Base-by-base conservation (phyloP, 208 protist genomes). In the Hexamita inflata region DNA sequence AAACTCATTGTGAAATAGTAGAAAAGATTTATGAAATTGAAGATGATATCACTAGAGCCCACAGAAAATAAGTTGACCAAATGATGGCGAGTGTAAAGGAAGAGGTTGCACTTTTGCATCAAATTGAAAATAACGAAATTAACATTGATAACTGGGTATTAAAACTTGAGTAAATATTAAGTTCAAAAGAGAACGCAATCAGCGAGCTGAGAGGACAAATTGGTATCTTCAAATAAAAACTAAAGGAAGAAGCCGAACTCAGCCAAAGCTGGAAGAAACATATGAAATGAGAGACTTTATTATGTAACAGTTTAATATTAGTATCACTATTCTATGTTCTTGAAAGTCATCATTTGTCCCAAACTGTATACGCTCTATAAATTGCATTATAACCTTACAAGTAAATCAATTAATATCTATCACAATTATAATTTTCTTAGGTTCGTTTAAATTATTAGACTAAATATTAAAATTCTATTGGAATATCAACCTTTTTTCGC, bases 41-140 rank as follows among this genome's bases (percentile, higher is more conserved):
- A 24, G 75, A 77, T 13, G n/a, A 64, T 7, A 59, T 77, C 7
- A 38, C 60, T 15, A 1, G 1, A n/a, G 35, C 61, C 13, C 75
- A 78, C n/a, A 59, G 75, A 57, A 66, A 78, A 29, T 9, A 73
- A n/a, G 75, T 78, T 15, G 75, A 78, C 32, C 0, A 15, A 0
- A 64, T 74, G 49, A 74, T 78, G 75, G 40, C 39, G 0, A 19
- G 60, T 32, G 28, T 78, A 2, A 59, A 62, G 4, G 64, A 74
- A 24, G 75, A 78, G n/a, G 66, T 78, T 28, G 29, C 32, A 1
- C 61, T 78, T n/a, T n/a, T 78, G 13, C 19, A 74, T 58, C 39
- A 7, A 19, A 38, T 78, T 0, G 75, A 78, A 28, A 42, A 73
- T 0, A 45, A 34, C 4, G 11, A 58, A 29, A 11, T 68, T 42